Evolutionary conservation across 805 yeast species (phyloP), one percentile per base, ranked within the genome.

Genomic region (Sugiyamaella valdiviana): DNA sequence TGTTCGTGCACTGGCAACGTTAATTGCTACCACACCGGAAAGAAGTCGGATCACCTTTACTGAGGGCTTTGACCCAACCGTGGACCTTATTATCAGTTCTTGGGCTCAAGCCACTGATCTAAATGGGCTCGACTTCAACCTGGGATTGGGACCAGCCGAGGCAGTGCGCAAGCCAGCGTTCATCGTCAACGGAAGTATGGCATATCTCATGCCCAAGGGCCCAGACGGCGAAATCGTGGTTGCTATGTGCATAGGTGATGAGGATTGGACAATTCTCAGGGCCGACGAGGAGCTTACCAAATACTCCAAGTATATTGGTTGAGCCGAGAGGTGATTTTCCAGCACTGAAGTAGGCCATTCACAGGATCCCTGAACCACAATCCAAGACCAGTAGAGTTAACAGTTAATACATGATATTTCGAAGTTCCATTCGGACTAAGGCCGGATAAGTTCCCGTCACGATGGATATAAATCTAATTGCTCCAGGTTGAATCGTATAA

Each of bases 31-130:
- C 5, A 21, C 36, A 5, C 24, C 4, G 15, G 43, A 36, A 19
- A 42, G 42, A 39, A 32, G 39, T 12, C 22, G 6, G 7, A 22
- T 40, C 16, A 15, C 36, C 22, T 14, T 43, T 37, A 39, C 49
- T 12, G 48, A 49, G 7, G 14, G 22, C 4, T 10, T 45, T 36
- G 49, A 48, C 20, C 6, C 23, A 3, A 10, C 45, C 4, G 20
- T 23, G 14, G 53, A 39, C 39, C 17, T 51, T 16, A 44, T 39
- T 43, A 17, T 52, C 15, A 52, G 55, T 26, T 52, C 55, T 4
- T 52, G 55, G 55, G 48, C 51, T 19, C 45, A 49, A 41, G 41
- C 36, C 19, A 24, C n/a, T n/a, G n/a, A 42, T 22, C n/a, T 36
- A 36, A 50, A 41, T 20, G 36, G 15, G 12, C 45, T 49, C 12